Conservation (phyloP, 2,329 filamentous ascomycete genomes). For the Penicillium glabrum region DNA sequence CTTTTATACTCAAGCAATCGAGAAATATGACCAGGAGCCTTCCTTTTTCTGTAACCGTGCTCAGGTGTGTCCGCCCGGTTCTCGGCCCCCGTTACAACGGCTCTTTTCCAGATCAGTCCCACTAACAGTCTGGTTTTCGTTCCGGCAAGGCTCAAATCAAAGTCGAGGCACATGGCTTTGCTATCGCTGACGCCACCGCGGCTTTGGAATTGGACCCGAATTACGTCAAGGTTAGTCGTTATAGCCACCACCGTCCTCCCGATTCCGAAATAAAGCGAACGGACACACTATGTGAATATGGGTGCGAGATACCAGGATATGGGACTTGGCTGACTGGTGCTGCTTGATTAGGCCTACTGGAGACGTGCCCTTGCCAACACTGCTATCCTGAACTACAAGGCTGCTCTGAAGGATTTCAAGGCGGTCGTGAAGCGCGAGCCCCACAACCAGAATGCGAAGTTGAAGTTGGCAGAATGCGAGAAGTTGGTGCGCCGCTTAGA, state of each 20-base stretch:
- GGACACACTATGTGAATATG: neutral
- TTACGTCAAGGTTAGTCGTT: slow-evolving; percentile 73
- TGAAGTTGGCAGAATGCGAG: slow-evolving; percentile 90
- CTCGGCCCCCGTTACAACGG: slow-evolving; percentile 19
- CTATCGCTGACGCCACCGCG: slow-evolving; percentile 84
- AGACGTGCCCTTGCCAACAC: slow-evolving; percentile 87
- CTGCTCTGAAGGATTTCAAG: slow-evolving; percentile 89
- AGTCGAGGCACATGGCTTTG: slow-evolving; percentile 90
- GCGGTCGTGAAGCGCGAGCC: slow-evolving; percentile 85
- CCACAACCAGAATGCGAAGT: slow-evolving; percentile 81
- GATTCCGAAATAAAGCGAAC: neutral
- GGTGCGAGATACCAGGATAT: no score
- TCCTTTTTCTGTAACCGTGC: slow-evolving; percentile 94
- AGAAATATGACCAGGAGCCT: slow-evolving; percentile 76
- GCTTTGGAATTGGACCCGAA: slow-evolving; percentile 85
- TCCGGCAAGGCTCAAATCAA: slow-evolving; percentile 79
- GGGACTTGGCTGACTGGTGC: neutral
- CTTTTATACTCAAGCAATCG: slow-evolving; percentile 84
- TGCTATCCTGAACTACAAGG: slow-evolving; percentile 83
- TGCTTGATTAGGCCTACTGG: slow-evolving; percentile 73
- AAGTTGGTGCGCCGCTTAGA: slow-evolving; percentile 90
- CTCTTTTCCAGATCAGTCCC: neutral
- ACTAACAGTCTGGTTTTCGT: slow-evolving; percentile 10
- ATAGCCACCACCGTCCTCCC: neutral
- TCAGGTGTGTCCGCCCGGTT: slow-evolving; percentile 62